A percentile compares a stretch with the other conserved stretches of the same genome.
Evolutionary conservation across 2,329 filamentous ascomycete species (phyloP).

Genomic region (Colletotrichum cereale): DNA sequence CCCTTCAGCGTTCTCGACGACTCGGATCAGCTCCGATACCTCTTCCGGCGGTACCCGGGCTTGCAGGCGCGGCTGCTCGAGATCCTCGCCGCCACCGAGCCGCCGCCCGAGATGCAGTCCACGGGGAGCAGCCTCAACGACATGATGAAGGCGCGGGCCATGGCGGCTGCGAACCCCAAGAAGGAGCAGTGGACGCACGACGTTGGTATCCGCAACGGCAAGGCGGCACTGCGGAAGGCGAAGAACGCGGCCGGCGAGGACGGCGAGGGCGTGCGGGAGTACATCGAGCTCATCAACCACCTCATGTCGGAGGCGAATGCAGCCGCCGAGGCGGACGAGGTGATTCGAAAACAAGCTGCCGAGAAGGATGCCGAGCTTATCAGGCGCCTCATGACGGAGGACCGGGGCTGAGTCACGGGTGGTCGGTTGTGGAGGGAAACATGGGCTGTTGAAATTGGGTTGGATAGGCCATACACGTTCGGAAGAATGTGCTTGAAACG

Average conservation of each 20-base stretch:
- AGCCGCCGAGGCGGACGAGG: conserved; percentile 47
- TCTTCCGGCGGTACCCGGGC: conserved; percentile 66
- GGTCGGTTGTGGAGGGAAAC: not conserved
- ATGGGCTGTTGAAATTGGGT: not conserved
- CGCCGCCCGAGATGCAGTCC: conserved; percentile 49
- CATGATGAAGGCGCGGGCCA: conserved; percentile 39
- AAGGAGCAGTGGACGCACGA: conserved; percentile 68
- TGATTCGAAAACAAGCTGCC: conserved; percentile 59
- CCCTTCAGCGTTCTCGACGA: conserved; percentile 66
- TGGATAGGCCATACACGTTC: conserved; percentile 15
- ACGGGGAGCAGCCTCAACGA: conserved; percentile 39
- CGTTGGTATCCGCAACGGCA: conserved; percentile 67
- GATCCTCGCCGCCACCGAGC: conserved; percentile 64
- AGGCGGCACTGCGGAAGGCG: conserved; percentile 64
- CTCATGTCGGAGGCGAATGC: conserved; percentile 56
- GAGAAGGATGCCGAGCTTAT: conserved; percentile 64
- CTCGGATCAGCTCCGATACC: conserved; percentile 60
- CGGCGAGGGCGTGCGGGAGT: conserved; percentile 72
- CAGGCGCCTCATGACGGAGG: conserved; percentile 61
- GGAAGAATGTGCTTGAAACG: conserved; percentile 12
- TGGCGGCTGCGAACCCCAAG: conserved; percentile 44
- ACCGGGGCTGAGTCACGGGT: conserved; percentile 49
- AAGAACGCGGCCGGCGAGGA: conserved; percentile 64
- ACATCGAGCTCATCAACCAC: conserved; percentile 67
- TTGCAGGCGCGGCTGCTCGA: conserved; percentile 60